A percentile compares a stretch with the other conserved stretches of the same genome.
Evolutionary conservation across 1,139 yeast genomes (phyloP).

Genomic region (Nakaseomyces glabratus): DNA sequence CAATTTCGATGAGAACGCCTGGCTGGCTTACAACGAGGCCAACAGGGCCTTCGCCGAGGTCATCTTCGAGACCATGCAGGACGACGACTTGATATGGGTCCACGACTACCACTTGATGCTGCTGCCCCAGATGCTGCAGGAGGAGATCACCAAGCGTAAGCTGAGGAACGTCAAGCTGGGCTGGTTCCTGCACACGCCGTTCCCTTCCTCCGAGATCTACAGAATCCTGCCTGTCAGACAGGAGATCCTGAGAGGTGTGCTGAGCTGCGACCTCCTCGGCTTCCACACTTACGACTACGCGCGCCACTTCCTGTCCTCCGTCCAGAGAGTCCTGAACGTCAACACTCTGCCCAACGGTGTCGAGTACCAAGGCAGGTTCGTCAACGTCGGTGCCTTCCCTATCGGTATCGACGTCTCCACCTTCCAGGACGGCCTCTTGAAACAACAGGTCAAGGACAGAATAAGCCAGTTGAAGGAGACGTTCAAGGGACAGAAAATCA

Average conservation of each 20-base stretch:
- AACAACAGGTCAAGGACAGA: conserved; percentile 54
- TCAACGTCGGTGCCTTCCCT: conserved; percentile 92
- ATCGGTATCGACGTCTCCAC: conserved; percentile 95
- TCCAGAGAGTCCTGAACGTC: conserved; percentile 74
- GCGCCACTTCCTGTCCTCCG: conserved; percentile 90
- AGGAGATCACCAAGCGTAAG: conserved; percentile 36
- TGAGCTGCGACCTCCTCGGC: conserved; percentile 91
- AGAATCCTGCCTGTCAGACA: conserved; percentile 90
- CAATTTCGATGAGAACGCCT: conserved; percentile 94
- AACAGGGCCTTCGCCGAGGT: conserved; percentile 72
- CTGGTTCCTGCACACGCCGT: conserved; percentile 94
- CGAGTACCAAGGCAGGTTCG: conserved; percentile 64
- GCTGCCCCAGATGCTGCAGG: conserved; percentile 79
- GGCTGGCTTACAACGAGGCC: conserved; percentile 97
- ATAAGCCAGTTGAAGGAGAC: conserved; percentile 52
- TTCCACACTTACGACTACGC: conserved; percentile 99
- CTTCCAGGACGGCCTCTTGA: conserved; percentile 69
- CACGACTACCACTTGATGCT: conserved; percentile 97
- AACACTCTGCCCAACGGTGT: conserved; percentile 89
- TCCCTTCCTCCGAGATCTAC: conserved; percentile 94
- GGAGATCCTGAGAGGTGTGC: conserved; percentile 83
- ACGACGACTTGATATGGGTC: conserved; percentile 90
- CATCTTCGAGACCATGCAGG: conserved; percentile 62
- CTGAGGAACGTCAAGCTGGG: conserved; percentile 65
- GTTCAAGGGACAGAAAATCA: conserved; percentile 65